A percentile compares a stretch with the other conserved stretches of the same genome.
These are phyloP conservation scores for Cupressus sempervirens DNA, from an alignment of 75 land plant species.

Conservation along the genomic window DNA sequence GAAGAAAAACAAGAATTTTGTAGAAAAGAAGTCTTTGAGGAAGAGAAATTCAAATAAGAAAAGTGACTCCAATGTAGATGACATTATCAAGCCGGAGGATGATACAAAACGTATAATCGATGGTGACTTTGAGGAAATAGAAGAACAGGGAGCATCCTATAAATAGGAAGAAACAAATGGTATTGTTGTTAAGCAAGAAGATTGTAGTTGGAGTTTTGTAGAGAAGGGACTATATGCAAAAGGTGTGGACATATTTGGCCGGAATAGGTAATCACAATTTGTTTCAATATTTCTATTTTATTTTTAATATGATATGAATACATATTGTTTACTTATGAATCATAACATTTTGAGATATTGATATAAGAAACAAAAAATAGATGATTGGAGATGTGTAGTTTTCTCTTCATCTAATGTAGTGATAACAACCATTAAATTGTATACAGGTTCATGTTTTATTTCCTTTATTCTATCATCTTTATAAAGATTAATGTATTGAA, in stretches of 20 bases:
- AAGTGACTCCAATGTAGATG: conserved; percentile 4
- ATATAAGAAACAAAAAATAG: neutral
- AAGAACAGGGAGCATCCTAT: conserved; percentile 18
- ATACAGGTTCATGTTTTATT: neutral
- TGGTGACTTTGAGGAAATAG: conserved; percentile 6
- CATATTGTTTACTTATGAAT: neutral
- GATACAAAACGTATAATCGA: conserved; percentile 10
- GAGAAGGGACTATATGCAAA: conserved; percentile 87
- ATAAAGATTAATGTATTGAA: too few relatives aligned
- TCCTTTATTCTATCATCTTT: neutral
- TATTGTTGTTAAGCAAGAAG: conserved; percentile 31
- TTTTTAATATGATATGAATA: neutral
- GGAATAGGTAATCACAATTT: conserved; percentile 58
- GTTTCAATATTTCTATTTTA: neutral
- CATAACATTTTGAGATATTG: neutral
- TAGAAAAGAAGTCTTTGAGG: conserved; percentile 26
- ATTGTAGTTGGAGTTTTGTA: conserved; percentile 56
- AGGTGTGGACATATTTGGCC: conserved; percentile 93
- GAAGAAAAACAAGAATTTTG: conserved; percentile 16
- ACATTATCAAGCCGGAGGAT: conserved; percentile 13
- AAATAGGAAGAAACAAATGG: conserved; percentile 49
- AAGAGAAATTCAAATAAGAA: conserved; percentile 17
- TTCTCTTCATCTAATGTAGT: neutral
- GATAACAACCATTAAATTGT: neutral
- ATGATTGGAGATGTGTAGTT: neutral